Evolutionary conservation across 2,329 filamentous ascomycete genomes (phyloP).

Genomic region (Bipolaris zeicola): DNA sequence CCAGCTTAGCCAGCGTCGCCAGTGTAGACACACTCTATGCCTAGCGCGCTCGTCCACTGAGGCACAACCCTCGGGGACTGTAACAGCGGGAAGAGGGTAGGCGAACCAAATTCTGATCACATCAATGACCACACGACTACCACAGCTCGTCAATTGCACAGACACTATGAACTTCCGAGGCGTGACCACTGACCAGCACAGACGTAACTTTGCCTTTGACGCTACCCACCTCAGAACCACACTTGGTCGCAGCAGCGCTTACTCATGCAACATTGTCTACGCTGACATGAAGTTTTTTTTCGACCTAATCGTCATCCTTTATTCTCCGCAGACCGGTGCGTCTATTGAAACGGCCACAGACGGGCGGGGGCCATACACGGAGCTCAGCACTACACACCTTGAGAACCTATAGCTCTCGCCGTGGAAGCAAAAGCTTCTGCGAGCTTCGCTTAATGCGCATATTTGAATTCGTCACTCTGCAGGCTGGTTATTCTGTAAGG

Average conservation of each 20-base stretch:
- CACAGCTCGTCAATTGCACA: constrained; percentile 29
- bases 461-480: constrained; percentile 51
- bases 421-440: constrained; percentile 29
- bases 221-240: constrained; percentile 49
- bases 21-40: neutral
- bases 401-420: constrained; percentile 54
- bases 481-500: constrained; percentile 50
- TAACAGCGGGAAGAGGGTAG: constrained; percentile 5
- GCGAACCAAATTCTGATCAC: constrained; percentile 1
- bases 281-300: constrained; percentile 46
- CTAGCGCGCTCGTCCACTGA: neutral
- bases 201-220: constrained; percentile 40
- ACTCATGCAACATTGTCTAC: constrained; percentile 43
- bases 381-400: constrained; percentile 52
- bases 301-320: constrained; percentile 51
- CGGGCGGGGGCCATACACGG: constrained; percentile 51
- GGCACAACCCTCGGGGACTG: neutral
- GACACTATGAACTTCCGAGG: neutral
- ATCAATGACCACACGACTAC: constrained; percentile 4
- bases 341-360: constrained; percentile 50
- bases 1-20: neutral
- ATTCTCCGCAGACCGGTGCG: constrained; percentile 50
- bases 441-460: constrained; percentile 34
- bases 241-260: constrained; percentile 35
- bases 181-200: constrained; percentile 21